phyloP scores from a whole-genome alignment of 139 green algal species.

The Picochlorum sp. region DNA sequence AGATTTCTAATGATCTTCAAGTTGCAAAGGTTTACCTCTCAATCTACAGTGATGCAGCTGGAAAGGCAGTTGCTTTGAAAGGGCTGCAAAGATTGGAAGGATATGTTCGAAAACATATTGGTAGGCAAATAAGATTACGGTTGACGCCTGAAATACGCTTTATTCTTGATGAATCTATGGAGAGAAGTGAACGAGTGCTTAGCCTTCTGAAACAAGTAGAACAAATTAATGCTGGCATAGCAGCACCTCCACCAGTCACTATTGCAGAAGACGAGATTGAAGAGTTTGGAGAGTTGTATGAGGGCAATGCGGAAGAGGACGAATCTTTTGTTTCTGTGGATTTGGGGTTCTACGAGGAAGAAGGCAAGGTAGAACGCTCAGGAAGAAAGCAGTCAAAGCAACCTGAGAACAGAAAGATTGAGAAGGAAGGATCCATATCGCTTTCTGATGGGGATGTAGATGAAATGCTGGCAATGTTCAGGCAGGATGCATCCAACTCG shows the following conservation, averaged over 20 bases:
- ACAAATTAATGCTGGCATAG: conserved; percentile 14
- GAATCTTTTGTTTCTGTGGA: conserved; percentile 10
- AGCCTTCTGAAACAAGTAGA: conserved; percentile 21
- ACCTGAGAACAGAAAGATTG: neutral
- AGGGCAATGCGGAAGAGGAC: conserved; percentile 4
- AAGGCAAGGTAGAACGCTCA: no score
- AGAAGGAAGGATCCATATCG: neutral
- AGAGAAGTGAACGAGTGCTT: conserved; percentile 48
- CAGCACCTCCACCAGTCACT: conserved; percentile 28
- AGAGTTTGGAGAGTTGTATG: no score
- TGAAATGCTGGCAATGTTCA: conserved; percentile 15
- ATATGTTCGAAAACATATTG: conserved; percentile 76
- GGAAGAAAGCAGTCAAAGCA: no score
- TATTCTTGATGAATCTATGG: conserved; percentile 68
- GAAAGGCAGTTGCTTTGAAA: conserved; percentile 57
- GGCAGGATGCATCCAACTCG: conserved; percentile 1
- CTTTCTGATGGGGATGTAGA: conserved; percentile 1
- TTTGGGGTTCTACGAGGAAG: conserved; percentile 16
- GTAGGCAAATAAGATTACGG: conserved; percentile 45
- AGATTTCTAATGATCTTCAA: conserved; percentile 78
- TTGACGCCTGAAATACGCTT: conserved; percentile 83
- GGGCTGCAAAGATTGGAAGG: conserved; percentile 57
- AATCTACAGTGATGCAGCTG: conserved; percentile 43
- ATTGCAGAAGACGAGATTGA: neutral
- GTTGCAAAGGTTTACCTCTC: conserved; percentile 71